A percentile compares a stretch with the other conserved stretches of the same genome.
These are phyloP conservation scores for Nakazawaea peltata DNA, from an alignment of 805 yeast species.

Conservation along the genomic window DNA sequence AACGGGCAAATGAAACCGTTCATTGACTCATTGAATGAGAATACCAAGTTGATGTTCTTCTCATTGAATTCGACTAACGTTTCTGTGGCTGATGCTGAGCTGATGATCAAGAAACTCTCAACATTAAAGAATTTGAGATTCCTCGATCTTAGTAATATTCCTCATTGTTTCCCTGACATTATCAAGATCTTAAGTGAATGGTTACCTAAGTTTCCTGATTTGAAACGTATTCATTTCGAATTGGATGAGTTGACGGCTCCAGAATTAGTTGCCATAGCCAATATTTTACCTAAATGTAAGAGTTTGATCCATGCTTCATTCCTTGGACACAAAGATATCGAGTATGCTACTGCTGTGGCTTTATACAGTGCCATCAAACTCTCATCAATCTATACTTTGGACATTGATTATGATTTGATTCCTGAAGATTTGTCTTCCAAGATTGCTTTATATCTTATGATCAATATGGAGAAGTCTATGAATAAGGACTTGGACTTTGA, in stretches of 20 bases:
- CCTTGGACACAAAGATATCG: conserved; percentile 40
- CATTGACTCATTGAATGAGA: conserved; percentile 30
- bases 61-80: conserved; percentile 45
- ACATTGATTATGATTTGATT: conserved; percentile 44
- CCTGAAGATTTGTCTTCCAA: conserved; percentile 44
- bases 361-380: conserved; percentile 41
- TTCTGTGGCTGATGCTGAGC: conserved; percentile 27
- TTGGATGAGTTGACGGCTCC: conserved; percentile 39
- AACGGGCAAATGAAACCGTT: conserved; percentile 38
- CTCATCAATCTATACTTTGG: conserved; percentile 42
- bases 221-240: conserved; percentile 48
- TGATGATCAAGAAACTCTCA: conserved; percentile 29
- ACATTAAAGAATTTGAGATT: conserved; percentile 34
- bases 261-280: conserved; percentile 39
- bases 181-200: conserved; percentile 34
- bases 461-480: conserved; percentile 42
- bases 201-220: conserved; percentile 35
- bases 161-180: conserved; percentile 43
- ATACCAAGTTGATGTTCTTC: conserved; percentile 35
- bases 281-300: conserved; percentile 38
- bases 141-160: conserved; percentile 45
- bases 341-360: conserved; percentile 35
- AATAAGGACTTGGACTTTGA: conserved; percentile 20
- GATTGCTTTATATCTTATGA: conserved; percentile 49
- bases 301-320: conserved; percentile 45